Evolutionary conservation across 495 filamentous ascomycete species (phyloP).

Genomic region (Daldinia childiae): DNA sequence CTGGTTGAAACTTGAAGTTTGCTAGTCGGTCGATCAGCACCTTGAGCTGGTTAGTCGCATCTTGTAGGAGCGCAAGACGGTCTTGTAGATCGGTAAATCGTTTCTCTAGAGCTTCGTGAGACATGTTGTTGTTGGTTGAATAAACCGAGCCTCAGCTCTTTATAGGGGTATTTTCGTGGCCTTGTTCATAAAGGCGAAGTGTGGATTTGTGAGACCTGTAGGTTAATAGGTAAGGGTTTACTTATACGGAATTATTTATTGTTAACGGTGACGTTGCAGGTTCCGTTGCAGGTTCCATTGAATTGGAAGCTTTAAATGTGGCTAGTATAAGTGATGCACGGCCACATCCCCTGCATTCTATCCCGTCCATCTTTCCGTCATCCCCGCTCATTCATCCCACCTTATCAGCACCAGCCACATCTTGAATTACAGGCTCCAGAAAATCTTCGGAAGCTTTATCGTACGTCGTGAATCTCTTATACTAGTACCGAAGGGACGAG

Average conservation of each 20-base stretch:
- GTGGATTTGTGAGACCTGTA: not conserved
- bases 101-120: conserved; percentile 68
- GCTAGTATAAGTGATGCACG: not conserved
- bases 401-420: conserved; percentile 13
- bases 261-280: conserved; percentile 38
- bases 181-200: not conserved
- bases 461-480: not conserved
- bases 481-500: not conserved
- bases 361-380: too few relatives aligned
- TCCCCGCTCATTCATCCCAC: not conserved
- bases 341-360: not conserved
- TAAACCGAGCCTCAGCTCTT: conserved; percentile 19
- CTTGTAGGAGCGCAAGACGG: conserved; percentile 73
- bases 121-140: conserved; percentile 53
- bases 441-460: conserved; percentile 24
- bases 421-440: conserved; percentile 18
- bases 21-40: conserved; percentile 80
- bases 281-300: conserved; percentile 29
- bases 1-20: conserved; percentile 71
- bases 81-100: conserved; percentile 71
- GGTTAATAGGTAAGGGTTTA: not conserved
- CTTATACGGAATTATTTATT: not conserved
- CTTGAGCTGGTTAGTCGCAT: conserved; percentile 71
- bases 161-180: not conserved
- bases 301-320: conserved; percentile 1